These are phyloP conservation scores for Halophytophthora batemanensis DNA, from an alignment of 352 stramenopile species.

Conservation along the genomic window DNA sequence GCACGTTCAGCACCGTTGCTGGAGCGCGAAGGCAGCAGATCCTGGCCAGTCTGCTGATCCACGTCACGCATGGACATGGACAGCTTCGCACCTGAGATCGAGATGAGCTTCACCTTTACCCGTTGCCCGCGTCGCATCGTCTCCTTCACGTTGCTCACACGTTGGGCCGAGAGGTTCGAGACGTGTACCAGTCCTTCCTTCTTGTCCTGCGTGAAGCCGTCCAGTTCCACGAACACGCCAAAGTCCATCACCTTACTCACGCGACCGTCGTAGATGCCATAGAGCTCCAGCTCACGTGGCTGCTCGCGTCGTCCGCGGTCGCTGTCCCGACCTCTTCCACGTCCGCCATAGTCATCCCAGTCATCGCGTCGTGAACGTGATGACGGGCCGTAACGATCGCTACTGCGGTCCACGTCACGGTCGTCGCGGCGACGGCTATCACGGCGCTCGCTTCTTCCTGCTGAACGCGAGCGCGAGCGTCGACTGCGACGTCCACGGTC, in stretches of 20 bases:
- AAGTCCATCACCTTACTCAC: constrained; percentile 97
- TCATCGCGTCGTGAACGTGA: constrained; percentile 28
- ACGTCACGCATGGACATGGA: constrained; percentile 97
- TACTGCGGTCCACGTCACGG: constrained; percentile 21
- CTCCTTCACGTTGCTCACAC: constrained; percentile 87
- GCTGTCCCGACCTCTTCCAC: constrained; percentile 13
- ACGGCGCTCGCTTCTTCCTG: constrained; percentile 19
- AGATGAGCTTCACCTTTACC: constrained; percentile 98
- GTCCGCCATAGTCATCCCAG: constrained; percentile 26
- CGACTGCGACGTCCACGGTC: constrained; percentile 28
- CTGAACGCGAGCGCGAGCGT: constrained; percentile 35
- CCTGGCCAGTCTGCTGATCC: constrained; percentile 93
- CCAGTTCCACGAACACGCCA: constrained; percentile 95
- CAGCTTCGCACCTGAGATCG: constrained; percentile 86
- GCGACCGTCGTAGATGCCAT: constrained; percentile 93
- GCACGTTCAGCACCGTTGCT: constrained; percentile 51
- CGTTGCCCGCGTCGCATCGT: constrained; percentile 84
- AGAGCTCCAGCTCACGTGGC: constrained; percentile 72
- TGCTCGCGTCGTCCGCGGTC: constrained; percentile 13
- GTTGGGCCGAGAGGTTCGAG: constrained; percentile 87
- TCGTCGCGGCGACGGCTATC: constrained; percentile 17
- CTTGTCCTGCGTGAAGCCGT: constrained; percentile 49
- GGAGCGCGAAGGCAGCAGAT: constrained; percentile 93
- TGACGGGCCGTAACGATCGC: constrained; percentile 22
- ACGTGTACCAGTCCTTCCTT: constrained; percentile 95